Percentiles rank a stretch among this genome's conserved stretches.
These are phyloP conservation scores for Oryza meridionalis DNA, from an alignment of 176 grass and related monocot genomes.

Conservation along the genomic window DNA sequence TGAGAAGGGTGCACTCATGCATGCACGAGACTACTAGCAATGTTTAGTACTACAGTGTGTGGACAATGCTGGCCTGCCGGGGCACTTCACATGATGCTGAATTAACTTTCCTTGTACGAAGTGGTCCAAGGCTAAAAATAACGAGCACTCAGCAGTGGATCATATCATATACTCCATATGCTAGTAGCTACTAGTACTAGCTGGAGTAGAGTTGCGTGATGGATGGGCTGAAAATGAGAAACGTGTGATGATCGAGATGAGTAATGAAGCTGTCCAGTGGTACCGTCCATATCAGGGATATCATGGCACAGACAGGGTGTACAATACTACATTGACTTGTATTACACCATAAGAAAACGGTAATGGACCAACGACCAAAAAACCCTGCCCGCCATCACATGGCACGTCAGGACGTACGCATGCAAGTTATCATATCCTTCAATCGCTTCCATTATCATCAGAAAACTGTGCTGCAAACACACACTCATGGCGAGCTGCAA, in stretches of 20 bases:
- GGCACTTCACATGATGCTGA: background rate
- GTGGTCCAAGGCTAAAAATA: background rate
- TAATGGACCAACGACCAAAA: background rate
- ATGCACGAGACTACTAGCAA: background rate
- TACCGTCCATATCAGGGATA: background rate
- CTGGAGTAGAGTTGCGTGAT: background rate
- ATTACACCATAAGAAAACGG: background rate
- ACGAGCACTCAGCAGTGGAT: background rate
- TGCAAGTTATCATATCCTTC: background rate
- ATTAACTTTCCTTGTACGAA: background rate
- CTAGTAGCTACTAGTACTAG: background rate
- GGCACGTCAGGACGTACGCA: background rate
- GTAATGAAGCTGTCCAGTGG: background rate
- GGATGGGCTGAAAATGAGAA: background rate
- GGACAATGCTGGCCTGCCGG: background rate
- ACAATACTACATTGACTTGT: background rate
- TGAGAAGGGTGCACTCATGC: background rate
- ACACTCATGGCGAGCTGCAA: background rate
- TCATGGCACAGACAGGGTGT: no score
- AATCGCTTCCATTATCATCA: background rate
- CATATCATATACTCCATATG: background rate
- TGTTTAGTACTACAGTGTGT: background rate
- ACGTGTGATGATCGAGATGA: background rate
- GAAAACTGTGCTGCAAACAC: background rate
- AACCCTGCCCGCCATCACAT: background rate